Conservation (phyloP, 768 basidiomycete species). For the Leccinum subgranulosum region DNA sequence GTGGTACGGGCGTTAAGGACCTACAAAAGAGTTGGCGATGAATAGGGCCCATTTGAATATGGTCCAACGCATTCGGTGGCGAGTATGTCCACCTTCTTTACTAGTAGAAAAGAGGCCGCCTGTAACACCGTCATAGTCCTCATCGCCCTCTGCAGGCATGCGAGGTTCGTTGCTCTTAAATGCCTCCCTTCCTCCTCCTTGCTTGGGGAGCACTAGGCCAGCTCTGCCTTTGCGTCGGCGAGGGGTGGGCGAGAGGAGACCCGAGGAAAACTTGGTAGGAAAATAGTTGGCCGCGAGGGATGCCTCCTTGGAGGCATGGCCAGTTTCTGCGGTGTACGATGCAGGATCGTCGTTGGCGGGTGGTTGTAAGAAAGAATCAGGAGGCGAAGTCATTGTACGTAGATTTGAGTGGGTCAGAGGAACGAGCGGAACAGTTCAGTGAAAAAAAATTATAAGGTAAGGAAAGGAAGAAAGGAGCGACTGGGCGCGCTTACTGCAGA, state of each 20-base stretch:
- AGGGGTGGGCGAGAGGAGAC: conserved; percentile 41
- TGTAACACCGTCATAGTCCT: conserved; percentile 48
- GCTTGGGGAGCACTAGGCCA: conserved; percentile 45
- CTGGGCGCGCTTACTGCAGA: not conserved
- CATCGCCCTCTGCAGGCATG: conserved; percentile 51
- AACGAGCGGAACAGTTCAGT: conserved; percentile 12
- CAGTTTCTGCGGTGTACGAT: not conserved
- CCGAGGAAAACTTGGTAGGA: conserved; percentile 67
- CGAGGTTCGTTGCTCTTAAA: conserved; percentile 51
- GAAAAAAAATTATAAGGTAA: not conserved
- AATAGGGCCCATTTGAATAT: conserved; percentile 83
- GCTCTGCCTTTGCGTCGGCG: conserved; percentile 34
- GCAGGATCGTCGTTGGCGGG: not conserved
- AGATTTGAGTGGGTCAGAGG: conserved; percentile 25
- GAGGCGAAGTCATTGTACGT: not conserved
- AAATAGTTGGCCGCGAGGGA: conserved; percentile 70
- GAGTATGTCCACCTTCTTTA: conserved; percentile 36
- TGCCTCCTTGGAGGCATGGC: conserved; percentile 5
- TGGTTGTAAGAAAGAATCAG: conserved; percentile 7
- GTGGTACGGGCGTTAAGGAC: not conserved
- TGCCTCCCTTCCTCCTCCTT: conserved; percentile 70
- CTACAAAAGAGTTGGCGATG: conserved; percentile 44
- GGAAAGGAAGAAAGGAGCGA: not conserved
- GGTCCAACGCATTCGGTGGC: conserved; percentile 64
- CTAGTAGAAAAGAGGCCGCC: conserved; percentile 36